phyloP scores from a whole-genome alignment of 1,284 basidiomycete genomes.

The Malassezia psittaci region DNA sequence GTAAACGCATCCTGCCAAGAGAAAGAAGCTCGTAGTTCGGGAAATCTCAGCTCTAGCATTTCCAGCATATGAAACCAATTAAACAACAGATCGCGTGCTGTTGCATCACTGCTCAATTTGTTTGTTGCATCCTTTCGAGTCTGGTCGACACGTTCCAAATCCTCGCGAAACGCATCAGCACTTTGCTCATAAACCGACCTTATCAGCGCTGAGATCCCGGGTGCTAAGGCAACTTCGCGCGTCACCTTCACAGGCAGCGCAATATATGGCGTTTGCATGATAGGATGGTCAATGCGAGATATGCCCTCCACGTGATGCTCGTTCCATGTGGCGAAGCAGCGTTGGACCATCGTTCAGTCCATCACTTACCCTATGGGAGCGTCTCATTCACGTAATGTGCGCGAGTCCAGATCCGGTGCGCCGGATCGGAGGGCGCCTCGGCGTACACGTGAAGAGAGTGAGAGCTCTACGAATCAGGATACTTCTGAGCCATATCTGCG shows the following conservation, averaged over 20 bases:
- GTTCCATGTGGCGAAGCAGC: neutral
- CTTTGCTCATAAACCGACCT: constrained; percentile 85
- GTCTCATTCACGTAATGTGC: constrained; percentile 12
- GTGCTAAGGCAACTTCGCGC: constrained; percentile 71
- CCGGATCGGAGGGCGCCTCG: neutral
- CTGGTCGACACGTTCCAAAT: constrained; percentile 72
- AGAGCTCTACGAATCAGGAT: neutral
- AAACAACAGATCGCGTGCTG: constrained; percentile 74
- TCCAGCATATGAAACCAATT: constrained; percentile 99
- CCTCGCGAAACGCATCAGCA: constrained; percentile 73
- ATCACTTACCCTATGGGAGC: constrained; percentile 7
- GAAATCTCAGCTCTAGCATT: constrained; percentile 87
- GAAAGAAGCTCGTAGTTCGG: constrained; percentile 89
- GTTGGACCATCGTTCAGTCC: neutral
- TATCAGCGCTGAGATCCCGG: constrained; percentile 74
- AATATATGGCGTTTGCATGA: constrained; percentile 50
- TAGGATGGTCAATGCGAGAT: constrained; percentile 3
- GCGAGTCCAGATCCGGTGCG: neutral
- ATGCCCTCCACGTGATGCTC: neutral
- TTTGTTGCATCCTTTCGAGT: constrained; percentile 89
- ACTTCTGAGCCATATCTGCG: neutral
- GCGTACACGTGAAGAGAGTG: constrained; percentile 7
- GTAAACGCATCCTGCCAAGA: constrained; percentile 95
- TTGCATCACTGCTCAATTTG: constrained; percentile 68
- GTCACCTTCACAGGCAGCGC: constrained; percentile 54